Conservation (phyloP, 345 rosid genomes). For the Acer campestre region DNA sequence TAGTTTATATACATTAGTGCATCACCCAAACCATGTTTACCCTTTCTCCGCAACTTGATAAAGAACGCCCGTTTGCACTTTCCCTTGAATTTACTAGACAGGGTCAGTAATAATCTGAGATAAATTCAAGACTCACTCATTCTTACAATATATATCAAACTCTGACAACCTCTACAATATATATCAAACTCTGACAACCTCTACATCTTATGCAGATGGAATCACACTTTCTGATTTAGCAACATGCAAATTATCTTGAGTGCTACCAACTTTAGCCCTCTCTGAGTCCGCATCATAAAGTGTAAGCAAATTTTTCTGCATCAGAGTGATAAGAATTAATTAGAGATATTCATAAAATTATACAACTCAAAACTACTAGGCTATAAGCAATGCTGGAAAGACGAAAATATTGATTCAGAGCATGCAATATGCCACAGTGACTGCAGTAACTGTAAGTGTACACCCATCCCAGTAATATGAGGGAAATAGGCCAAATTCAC, state of each 20-base stretch:
- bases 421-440: background rate
- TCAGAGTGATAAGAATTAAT: background rate
- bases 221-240: slow-evolving; percentile 28
- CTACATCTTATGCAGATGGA: slow-evolving; percentile 30
- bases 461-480: background rate
- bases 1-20: background rate
- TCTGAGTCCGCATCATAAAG: slow-evolving; percentile 26
- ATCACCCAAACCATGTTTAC: background rate
- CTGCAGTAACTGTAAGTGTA: background rate
- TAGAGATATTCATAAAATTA: background rate
- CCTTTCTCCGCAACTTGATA: background rate
- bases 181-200: background rate
- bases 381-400: background rate
- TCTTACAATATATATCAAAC: background rate
- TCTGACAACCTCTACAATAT: slow-evolving; percentile 3
- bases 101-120: background rate
- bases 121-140: background rate
- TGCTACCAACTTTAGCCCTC: slow-evolving; percentile 23
- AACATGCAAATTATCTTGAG: slow-evolving; percentile 10
- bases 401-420: background rate
- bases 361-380: background rate
- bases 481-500: background rate
- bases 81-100: background rate
- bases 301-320: slow-evolving; percentile 49
- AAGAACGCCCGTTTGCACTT: background rate